Evolutionary conservation across 2,329 filamentous ascomycete genomes (phyloP), one percentile per base, ranked within the genome.

Genomic region (Aspergillus costaricaensis): DNA sequence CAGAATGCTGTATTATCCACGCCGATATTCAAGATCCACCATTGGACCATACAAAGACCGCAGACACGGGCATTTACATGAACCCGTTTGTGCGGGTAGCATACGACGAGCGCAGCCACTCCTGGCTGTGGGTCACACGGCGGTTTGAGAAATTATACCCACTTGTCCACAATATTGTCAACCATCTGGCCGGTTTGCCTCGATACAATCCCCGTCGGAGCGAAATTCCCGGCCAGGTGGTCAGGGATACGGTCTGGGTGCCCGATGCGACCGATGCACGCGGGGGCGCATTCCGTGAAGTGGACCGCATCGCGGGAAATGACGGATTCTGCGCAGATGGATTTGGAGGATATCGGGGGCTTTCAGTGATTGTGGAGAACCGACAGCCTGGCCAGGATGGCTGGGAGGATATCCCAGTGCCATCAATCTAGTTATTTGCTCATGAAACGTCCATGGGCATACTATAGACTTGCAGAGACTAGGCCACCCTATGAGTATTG

Each of bases 1-100:
- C 85, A 25, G 86, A 89, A 72, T 88, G 86, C 71, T 88, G 86
- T 64, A 77, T 88, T 1, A 78, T 81, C 44, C 78, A 81, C 61
- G 79, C 79, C 14, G 79, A 81, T 63, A 76, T 81, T n/a, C 76
- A 79, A 63, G 73, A 72, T 38, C 61, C 70, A 5, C 71, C 65
- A 38, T 62, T 63, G 4, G 62, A 67, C 10, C 55, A 65, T 1
- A 66, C 72, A 32, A 68, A 72, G 5, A 67, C 71, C 30, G 65
- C 67, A 5, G 79, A 84, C 39, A 81, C 82, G 0, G 86, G 85
- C 1, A 86, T 90, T 52, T 91, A 85, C 69, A 85, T 91, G 80
- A 92, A 92, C 70, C 89, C 90, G 0, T 91, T 85, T 69, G 83
- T 92, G 44, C 85, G 89, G n/a, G 88, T 90, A 3, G 86, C 89